Evolutionary conservation across 2,329 filamentous ascomycete species (phyloP), one percentile per base, ranked within the genome.

Genomic region (Rhynchosporium secalis): DNA sequence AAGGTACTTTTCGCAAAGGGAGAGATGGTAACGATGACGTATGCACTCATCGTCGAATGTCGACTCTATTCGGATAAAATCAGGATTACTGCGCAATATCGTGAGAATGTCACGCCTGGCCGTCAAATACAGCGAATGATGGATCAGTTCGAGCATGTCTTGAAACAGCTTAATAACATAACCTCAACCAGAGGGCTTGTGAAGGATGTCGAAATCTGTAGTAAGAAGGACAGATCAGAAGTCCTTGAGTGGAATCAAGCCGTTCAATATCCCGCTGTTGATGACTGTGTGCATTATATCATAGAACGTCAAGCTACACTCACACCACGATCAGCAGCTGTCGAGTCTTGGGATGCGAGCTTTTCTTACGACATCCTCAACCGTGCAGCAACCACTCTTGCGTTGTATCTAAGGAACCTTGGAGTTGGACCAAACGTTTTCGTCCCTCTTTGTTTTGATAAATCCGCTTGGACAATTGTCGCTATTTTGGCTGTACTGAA

Each of bases 401-500:
- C 65, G 10, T 28, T 58, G 3, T 33, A 65, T 51, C 56, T 70
- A 8, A 45, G 33, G 3, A 26, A 10, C 1, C 46, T 62, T 20
- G 63, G 61, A 31, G 61, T 68, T 40, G 47, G 63, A 20, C 62
- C 65, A n/a, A 63, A 65, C 15, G 13, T 52, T 0, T 55, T 63
- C 15, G 66, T 71, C 12, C 64, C 67, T 13, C 33, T 69, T 9
- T 68, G 62, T 47, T 68, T 70, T 29, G 65, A 69, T 13, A 71
- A 71, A 56, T 67, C 66, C 2, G 33, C 40, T n/a, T 72, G 63
- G 51, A 62, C 70, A n/a, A 64, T 71, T 26, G 65, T 74, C 3
- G 68, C 68, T 15, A 70, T 73, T 64, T 62, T 74, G 15, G 70
- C 62, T 15, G 62, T 73, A 9, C 33, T 71, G 9, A 71, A 70